Evolutionary conservation across 2,329 filamentous ascomycete genomes (phyloP), one percentile per base, ranked within the genome.

Genomic region (Diaporthe longicolla): DNA sequence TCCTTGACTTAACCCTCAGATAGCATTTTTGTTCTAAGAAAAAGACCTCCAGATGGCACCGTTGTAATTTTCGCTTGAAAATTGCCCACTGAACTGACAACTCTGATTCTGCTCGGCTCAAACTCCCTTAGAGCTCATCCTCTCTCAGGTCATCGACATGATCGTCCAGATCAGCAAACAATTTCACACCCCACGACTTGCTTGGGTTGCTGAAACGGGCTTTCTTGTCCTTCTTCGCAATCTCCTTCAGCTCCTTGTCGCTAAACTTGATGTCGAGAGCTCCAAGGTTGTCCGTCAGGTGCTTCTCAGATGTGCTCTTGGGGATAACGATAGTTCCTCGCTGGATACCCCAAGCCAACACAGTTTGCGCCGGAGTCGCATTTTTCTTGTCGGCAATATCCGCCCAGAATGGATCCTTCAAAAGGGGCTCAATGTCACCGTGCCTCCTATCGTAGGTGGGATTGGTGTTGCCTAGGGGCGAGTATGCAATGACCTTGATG

Each of bases 401-500:
- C 13, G 73, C 76, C 78, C 86, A 82, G 71, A 84, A 83, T 0
- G 80, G 75, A 71, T 88, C 85, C 57, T 87, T 77, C 9, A 88
- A 76, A 13, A 88, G 71, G 45, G 81, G 74, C 1, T 77, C 77
- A 11, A 83, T 77, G 15, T 78, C 73, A 5, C 78, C 70, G 32
- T 81, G 63, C 10, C 74, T 77, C n/a, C 78, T 79, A 70, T 80
- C 69, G 76, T 89, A 87, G 4, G 80, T 86, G 2, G 87, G 87
- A 66, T 88, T 88, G 17, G 84, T 82, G 72, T 87, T 85, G 70
- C 90, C 91, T 37, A 89, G 83, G 0, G 87, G 87, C 24, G 86
- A 88, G 77, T 86, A 86, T 3, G 84, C 83, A 58, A 84, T 83
- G 52, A 85, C 82, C 58, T 83, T 82, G 70, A 88, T 84, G 21